Evolutionary conservation across 2,329 filamentous ascomycete genomes (phyloP).

Genomic region (Hypoxylon sp.): DNA sequence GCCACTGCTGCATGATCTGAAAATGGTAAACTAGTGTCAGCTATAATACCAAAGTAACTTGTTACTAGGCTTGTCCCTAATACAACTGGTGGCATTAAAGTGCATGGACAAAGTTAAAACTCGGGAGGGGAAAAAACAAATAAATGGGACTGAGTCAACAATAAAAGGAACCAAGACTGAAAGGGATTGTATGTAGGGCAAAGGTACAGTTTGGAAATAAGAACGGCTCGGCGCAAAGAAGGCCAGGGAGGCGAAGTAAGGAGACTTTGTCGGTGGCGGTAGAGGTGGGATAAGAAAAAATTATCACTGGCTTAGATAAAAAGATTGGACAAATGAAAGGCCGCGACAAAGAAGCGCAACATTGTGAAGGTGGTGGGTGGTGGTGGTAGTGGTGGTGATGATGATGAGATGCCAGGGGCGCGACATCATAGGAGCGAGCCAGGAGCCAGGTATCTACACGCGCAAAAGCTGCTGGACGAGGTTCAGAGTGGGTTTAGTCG

Average conservation of each 20-base stretch:
- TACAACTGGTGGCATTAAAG: conserved; percentile 35
- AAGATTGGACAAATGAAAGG: conserved; percentile 32
- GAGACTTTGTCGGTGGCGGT: conserved; percentile 36
- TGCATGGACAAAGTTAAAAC: conserved; percentile 36
- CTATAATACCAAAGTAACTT: conserved; percentile 43
- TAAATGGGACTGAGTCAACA: conserved; percentile 37
- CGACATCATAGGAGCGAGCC: conserved; percentile 31
- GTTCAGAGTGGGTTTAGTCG: conserved; percentile 24
- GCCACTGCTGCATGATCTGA: conserved; percentile 74
- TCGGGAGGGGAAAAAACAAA: conserved; percentile 28
- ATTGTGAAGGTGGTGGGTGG: conserved; percentile 18
- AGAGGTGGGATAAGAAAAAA: conserved; percentile 38
- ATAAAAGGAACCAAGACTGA: conserved; percentile 33
- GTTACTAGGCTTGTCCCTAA: conserved; percentile 37
- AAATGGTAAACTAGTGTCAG: conserved; percentile 54
- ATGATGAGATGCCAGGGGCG: conserved; percentile 31
- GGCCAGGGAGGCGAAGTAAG: conserved; percentile 41
- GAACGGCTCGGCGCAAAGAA: conserved; percentile 30
- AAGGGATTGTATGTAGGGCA: conserved; percentile 28
- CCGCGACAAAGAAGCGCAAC: conserved; percentile 32
- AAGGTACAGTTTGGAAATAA: conserved; percentile 38
- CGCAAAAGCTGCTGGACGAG: conserved; percentile 16
- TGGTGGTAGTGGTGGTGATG: conserved; percentile 17
- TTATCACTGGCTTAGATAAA: conserved; percentile 35
- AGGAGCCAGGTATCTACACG: conserved; percentile 34